Evolutionary conservation across 306 rosid species (phyloP).

Genomic region (Quercus engelmannii): DNA sequence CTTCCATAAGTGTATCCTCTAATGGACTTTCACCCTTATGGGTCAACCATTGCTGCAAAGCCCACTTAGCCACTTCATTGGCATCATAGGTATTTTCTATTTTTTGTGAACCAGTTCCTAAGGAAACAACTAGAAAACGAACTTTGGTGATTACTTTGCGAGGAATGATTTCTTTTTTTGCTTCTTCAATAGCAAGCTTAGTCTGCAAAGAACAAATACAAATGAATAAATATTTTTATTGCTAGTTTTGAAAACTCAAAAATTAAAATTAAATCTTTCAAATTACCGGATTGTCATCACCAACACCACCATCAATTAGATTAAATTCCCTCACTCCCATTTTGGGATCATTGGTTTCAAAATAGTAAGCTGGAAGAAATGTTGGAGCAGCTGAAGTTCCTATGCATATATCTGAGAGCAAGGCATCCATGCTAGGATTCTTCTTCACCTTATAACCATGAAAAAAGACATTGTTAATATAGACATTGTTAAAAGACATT

Average conservation of each 20-base stretch:
- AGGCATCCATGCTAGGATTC: conserved; percentile 21
- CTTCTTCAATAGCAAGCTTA: too few species aligned
- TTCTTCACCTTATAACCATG: conserved; percentile 17
- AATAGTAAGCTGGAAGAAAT: conserved; percentile 24
- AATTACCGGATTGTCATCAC: not conserved
- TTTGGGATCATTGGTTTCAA: not conserved
- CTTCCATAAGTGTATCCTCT: not conserved
- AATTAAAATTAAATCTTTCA: not conserved
- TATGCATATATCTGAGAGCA: conserved; percentile 42
- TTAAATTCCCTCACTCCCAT: not conserved
- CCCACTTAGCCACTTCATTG: not conserved
- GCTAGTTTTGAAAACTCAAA: too few species aligned
- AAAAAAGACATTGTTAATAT: too few species aligned
- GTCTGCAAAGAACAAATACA: not conserved
- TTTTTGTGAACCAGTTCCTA: not conserved
- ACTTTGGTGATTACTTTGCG: not conserved
- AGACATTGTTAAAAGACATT: too few species aligned
- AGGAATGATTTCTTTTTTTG: not conserved
- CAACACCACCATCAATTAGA: not conserved
- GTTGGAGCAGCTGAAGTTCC: conserved; percentile 48
- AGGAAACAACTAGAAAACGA: not conserved
- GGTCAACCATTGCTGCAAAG: not conserved
- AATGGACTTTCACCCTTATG: not conserved
- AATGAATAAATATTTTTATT: not conserved
- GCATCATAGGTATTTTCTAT: not conserved